These are phyloP conservation scores for Solanum etuberosum DNA, from an alignment of 257 asterid species.

Conservation along the genomic window DNA sequence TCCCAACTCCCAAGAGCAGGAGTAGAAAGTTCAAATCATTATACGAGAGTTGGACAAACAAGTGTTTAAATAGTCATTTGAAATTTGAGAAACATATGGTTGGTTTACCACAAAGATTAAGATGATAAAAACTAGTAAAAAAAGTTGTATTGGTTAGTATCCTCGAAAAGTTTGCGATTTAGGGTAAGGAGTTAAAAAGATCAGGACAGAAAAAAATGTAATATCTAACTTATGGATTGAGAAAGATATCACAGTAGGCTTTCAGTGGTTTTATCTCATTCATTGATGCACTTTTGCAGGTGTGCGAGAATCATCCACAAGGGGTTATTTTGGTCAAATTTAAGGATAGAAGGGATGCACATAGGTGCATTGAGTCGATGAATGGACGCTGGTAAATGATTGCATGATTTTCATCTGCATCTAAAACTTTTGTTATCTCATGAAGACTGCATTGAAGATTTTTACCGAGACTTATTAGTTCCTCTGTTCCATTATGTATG, in stretches of 20 bases:
- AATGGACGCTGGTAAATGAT: constrained; percentile 73
- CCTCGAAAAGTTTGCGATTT: not conserved
- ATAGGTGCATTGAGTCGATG: constrained; percentile 83
- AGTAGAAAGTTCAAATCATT: not conserved
- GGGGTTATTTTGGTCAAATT: constrained; percentile 82
- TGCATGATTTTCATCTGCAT: not conserved
- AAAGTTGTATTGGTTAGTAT: not conserved
- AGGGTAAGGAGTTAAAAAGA: not conserved
- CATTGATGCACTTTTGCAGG: constrained; percentile 29
- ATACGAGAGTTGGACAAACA: not conserved
- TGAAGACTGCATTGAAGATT: not conserved
- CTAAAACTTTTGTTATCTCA: not conserved
- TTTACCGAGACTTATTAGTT: not conserved
- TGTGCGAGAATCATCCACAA: constrained; percentile 85
- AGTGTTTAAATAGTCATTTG: not conserved
- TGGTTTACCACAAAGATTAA: not conserved
- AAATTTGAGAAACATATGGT: not conserved
- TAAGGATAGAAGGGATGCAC: constrained; percentile 72
- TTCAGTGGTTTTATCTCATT: not conserved
- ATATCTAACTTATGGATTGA: not conserved
- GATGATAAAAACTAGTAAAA: not conserved
- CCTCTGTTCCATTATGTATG: not conserved
- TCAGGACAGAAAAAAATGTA: not conserved
- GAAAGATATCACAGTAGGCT: not conserved
- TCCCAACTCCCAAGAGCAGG: not conserved